phyloP scores from a whole-genome alignment of 805 yeast species.

The Kuraishia capsulata region DNA sequence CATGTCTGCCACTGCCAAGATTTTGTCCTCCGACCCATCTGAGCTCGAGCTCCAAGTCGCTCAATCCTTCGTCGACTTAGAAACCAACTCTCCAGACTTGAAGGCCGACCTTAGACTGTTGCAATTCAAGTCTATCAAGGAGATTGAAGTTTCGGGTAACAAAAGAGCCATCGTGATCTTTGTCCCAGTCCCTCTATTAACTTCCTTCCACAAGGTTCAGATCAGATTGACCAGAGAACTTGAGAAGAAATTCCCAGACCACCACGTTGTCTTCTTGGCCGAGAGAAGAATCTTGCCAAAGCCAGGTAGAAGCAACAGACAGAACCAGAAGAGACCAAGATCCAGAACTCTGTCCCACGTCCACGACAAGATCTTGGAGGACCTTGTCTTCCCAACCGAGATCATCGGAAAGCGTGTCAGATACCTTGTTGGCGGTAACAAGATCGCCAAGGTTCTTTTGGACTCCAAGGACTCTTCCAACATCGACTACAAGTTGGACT shows the following conservation, averaged over 20 bases:
- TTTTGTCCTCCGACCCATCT: slow-evolving; percentile 90
- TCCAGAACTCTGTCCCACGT: slow-evolving; percentile 98
- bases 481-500: slow-evolving; percentile 97
- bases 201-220: slow-evolving; percentile 95
- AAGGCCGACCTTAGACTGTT: slow-evolving; percentile 97
- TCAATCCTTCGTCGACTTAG: slow-evolving; percentile 96
- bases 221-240: slow-evolving; percentile 96
- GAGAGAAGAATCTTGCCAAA: slow-evolving; percentile 99
- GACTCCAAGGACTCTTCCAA: slow-evolving; percentile 96
- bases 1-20: slow-evolving; percentile 97
- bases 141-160: slow-evolving; percentile 96
- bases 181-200: slow-evolving; percentile 93
- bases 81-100: slow-evolving; percentile 86
- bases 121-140: slow-evolving; percentile 98
- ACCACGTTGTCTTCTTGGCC: slow-evolving; percentile 98
- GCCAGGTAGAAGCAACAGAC: slow-evolving; percentile 94
- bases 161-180: slow-evolving; percentile 97
- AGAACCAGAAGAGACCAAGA: slow-evolving; percentile 98
- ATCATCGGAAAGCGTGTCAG: slow-evolving; percentile 98
- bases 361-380: slow-evolving; percentile 97
- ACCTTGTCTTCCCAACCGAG: slow-evolving; percentile 99
- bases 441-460: slow-evolving; percentile 93
- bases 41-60: slow-evolving; percentile 99
- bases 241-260: slow-evolving; percentile 99
- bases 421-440: slow-evolving; percentile 98